These are phyloP conservation scores for Hypoxylon sp. DNA, from an alignment of 2,329 filamentous ascomycete genomes.

Conservation along the genomic window DNA sequence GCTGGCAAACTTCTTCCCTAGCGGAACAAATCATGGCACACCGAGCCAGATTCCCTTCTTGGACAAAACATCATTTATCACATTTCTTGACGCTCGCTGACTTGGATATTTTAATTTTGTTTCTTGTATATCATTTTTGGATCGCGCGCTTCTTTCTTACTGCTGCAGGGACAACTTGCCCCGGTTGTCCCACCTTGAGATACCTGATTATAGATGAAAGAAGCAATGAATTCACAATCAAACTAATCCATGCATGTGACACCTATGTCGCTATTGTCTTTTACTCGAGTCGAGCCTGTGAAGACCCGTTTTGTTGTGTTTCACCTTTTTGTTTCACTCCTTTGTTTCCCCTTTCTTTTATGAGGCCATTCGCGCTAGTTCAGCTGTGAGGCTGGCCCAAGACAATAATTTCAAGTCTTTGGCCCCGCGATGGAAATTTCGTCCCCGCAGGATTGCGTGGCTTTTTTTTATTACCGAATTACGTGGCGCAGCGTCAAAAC, in stretches of 20 bases:
- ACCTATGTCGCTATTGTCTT: constrained; percentile 13
- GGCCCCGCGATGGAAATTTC: background rate
- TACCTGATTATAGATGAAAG: constrained; percentile 30
- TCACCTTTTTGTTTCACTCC: constrained; percentile 7
- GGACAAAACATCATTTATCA: constrained; percentile 32
- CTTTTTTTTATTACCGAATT: constrained; percentile 2
- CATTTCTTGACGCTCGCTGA: constrained; percentile 39
- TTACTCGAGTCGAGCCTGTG: constrained; percentile 4
- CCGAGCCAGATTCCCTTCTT: constrained; percentile 33
- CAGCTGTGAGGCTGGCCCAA: constrained; percentile 1
- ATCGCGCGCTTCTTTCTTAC: constrained; percentile 30
- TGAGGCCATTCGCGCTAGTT: constrained; percentile 4
- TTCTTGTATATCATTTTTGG: constrained; percentile 40
- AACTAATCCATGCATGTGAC: constrained; percentile 12
- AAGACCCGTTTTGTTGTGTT: constrained; percentile 14
- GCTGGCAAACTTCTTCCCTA: constrained; percentile 40
- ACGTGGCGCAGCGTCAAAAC: constrained; percentile 20
- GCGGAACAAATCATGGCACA: constrained; percentile 31
- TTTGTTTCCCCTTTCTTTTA: constrained; percentile 8
- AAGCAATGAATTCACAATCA: constrained; percentile 18
- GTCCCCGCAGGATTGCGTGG: constrained; percentile 36
- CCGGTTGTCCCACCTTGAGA: constrained; percentile 32
- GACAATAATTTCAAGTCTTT: background rate
- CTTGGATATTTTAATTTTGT: constrained; percentile 20
- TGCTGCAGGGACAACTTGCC: constrained; percentile 35